Base-by-base conservation (phyloP, 768 basidiomycete genomes). In the Rhodosporidiobolus sp. region DNA sequence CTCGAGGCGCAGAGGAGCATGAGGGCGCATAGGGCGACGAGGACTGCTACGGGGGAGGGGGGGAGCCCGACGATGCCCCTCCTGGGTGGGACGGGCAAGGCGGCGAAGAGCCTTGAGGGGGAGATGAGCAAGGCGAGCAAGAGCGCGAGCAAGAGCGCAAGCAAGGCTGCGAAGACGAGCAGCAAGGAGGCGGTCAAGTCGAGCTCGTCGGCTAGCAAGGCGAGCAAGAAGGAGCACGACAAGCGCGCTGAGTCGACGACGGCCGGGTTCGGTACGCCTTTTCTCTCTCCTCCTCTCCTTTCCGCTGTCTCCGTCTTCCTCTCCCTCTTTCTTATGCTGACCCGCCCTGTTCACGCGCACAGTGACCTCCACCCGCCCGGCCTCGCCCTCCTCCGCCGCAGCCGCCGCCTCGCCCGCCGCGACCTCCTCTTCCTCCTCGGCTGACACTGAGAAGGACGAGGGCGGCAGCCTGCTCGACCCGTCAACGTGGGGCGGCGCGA, bases 391-490 rank as follows among this genome's bases (percentile, higher is more conserved):
- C 6, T 32, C 49, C 48, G 24, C 61, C 57, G 17, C 57, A n/a
- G n/a, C n/a, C 1, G 34, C 48, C 34, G 19, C 49, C 7, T 4
- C 65, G 5, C 7, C 65, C 22, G 8, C 35, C 12, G 38, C 4
- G 24, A 10, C 43, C 30, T 22, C 38, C 24, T 46, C 45, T 12
- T 20, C 45, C 38, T 12, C 38, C 10, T 26, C 57, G 14, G 11
- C 58, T 4, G 30, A 55, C 9, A 12, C 46, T 3, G 46, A 2
- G 22, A 48, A 61, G 45, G 19, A 28, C 46, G 48, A 46, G 20
- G 57, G 43, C 12, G n/a, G 19, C n/a, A 12, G 17, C 20, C 34
- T 58, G 48, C 35, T 50, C 32, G 56, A 66, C 49, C 65, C 65
- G 8, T 43, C 65, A 10, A 58, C 65, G 9, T 66, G 57, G 56